phyloP scores from a whole-genome alignment of 768 basidiomycete genomes.

The Suillus subluteus region DNA sequence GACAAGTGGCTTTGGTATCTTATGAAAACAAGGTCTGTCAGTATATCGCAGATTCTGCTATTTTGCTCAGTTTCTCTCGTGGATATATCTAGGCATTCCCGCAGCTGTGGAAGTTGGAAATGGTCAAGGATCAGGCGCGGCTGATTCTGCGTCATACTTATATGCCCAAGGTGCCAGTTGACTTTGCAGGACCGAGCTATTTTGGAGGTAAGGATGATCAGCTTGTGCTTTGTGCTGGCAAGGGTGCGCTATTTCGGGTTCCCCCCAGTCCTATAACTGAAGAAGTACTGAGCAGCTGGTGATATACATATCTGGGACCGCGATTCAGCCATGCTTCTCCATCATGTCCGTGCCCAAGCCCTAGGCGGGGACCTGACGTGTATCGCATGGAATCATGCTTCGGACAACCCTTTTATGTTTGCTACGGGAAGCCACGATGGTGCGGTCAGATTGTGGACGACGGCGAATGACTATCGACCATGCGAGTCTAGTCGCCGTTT shows the following conservation, averaged over 20 bases:
- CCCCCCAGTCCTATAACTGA: background rate
- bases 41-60: background rate
- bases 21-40: slow-evolving; percentile 69
- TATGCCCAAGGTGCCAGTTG: slow-evolving; percentile 65
- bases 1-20: slow-evolving; percentile 66
- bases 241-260: slow-evolving; percentile 45
- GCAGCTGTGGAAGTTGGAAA: slow-evolving; percentile 69
- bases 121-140: slow-evolving; percentile 51
- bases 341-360: slow-evolving; percentile 61
- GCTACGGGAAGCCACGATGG: slow-evolving; percentile 76
- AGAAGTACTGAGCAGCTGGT: slow-evolving; percentile 48
- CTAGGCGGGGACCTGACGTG: slow-evolving; percentile 67
- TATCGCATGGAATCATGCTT: slow-evolving; percentile 72
- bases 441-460: slow-evolving; percentile 68
- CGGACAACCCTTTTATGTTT: slow-evolving; percentile 65
- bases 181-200: slow-evolving; percentile 76
- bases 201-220: slow-evolving; percentile 77
- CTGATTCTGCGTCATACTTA: slow-evolving; percentile 62
- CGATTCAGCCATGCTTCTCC: slow-evolving; percentile 68
- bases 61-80: background rate
- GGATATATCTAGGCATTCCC: slow-evolving; percentile 53
- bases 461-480: slow-evolving; percentile 17
- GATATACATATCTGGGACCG: slow-evolving; percentile 83
- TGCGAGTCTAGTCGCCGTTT: background rate
- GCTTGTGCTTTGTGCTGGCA: slow-evolving; percentile 72